These are phyloP conservation scores for Xylariales sp. DNA, from an alignment of 2,329 filamentous ascomycete genomes.

Conservation along the genomic window DNA sequence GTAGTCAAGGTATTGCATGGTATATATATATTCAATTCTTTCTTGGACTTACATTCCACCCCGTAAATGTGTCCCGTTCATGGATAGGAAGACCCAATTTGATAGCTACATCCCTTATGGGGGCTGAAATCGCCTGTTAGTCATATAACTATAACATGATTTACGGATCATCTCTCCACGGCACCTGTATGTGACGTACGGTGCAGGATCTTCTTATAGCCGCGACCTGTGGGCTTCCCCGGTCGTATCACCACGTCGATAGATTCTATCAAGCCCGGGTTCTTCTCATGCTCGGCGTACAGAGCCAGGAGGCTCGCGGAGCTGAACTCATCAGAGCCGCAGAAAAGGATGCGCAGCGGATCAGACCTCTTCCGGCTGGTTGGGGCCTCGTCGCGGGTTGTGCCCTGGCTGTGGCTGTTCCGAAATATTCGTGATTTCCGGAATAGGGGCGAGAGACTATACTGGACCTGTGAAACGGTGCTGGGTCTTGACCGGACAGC, in stretches of 20 bases:
- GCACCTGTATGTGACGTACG: slow-evolving; percentile 37
- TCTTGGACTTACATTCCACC: slow-evolving; percentile 64
- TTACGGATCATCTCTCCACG: neutral
- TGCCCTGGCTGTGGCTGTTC: neutral
- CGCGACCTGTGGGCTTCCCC: slow-evolving; percentile 72
- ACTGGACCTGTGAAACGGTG: neutral
- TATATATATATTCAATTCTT: no score
- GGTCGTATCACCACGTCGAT: slow-evolving; percentile 84
- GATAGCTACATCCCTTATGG: slow-evolving; percentile 63
- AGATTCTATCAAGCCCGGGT: slow-evolving; percentile 58
- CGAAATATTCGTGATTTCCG: neutral
- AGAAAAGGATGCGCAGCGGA: slow-evolving; percentile 84
- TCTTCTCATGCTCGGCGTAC: slow-evolving; percentile 49
- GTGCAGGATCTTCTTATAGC: slow-evolving; percentile 62
- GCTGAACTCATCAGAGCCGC: slow-evolving; percentile 90
- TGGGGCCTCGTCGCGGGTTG: no score
- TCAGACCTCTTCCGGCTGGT: slow-evolving; percentile 30
- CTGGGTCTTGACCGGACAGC: neutral
- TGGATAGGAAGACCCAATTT: slow-evolving; percentile 64
- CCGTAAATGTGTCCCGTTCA: slow-evolving; percentile 75
- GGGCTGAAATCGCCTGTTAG: slow-evolving; percentile 64
- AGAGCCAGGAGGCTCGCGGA: slow-evolving; percentile 70
- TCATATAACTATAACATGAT: no score
- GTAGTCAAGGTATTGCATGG: no score
- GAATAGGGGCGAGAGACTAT: neutral